phyloP scores from a whole-genome alignment of 805 yeast species.

The Lipomyces sp. region DNA sequence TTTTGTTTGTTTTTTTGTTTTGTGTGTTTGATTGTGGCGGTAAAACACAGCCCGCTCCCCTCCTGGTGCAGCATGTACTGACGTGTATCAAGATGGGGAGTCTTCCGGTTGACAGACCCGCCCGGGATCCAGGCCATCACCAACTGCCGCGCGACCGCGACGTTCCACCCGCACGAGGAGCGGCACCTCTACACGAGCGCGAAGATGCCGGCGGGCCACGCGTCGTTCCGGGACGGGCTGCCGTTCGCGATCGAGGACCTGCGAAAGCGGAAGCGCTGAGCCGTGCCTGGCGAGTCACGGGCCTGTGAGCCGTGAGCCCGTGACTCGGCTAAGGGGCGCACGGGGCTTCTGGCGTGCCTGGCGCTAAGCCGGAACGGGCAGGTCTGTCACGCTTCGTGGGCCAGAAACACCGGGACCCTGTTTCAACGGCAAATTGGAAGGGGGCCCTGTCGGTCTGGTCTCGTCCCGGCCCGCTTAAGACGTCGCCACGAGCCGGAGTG shows the following conservation, averaged over 20 bases:
- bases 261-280: slow-evolving; percentile 34
- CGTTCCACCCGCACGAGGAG: slow-evolving; percentile 63
- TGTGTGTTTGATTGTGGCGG: not conserved
- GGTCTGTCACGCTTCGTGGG: too few species aligned
- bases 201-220: slow-evolving; percentile 49
- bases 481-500: too few species aligned
- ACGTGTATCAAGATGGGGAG: slow-evolving; percentile 42
- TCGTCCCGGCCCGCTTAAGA: too few species aligned
- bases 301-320: not conserved
- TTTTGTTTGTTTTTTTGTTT: not conserved
- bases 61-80: not conserved
- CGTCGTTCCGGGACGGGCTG: slow-evolving; percentile 44
- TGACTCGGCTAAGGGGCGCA: not conserved
- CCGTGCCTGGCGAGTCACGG: not conserved
- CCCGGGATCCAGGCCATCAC: slow-evolving; percentile 58
- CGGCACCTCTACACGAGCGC: slow-evolving; percentile 50
- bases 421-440: too few species aligned
- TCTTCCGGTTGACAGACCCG: slow-evolving; percentile 62
- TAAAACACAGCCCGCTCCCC: too few species aligned
- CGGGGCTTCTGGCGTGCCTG: slow-evolving; percentile 7
- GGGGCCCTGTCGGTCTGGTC: too few species aligned
- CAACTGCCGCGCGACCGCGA: slow-evolving; percentile 47
- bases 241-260: slow-evolving; percentile 53
- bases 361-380: slow-evolving; percentile 1
- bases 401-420: too few species aligned